Evolutionary conservation across 208 protist species (phyloP).

Genomic region (Trypanosoma congolense): DNA sequence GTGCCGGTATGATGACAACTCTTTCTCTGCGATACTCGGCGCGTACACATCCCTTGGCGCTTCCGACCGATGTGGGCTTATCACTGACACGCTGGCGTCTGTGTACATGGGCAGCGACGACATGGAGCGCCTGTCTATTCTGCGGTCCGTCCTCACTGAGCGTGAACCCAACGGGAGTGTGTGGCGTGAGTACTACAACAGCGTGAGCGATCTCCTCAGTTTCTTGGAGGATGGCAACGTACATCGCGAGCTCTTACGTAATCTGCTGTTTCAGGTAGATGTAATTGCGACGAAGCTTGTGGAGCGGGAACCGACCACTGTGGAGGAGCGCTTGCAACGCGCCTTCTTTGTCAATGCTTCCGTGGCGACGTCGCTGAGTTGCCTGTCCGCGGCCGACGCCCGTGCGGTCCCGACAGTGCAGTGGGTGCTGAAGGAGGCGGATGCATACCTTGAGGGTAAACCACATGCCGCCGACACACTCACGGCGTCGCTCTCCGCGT

Average conservation of each 20-base stretch:
- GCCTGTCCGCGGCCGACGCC: slow-evolving; percentile 10
- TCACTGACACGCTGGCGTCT: slow-evolving; percentile 66
- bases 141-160: slow-evolving; percentile 32
- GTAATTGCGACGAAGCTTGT: slow-evolving; percentile 19
- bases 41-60: slow-evolving; percentile 39
- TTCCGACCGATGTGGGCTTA: slow-evolving; percentile 51
- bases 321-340: slow-evolving; percentile 18
- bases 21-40: slow-evolving; percentile 44
- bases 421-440: slow-evolving; percentile 60
- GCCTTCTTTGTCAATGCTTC: slow-evolving; percentile 20
- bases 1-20: slow-evolving; percentile 70
- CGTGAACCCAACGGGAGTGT: slow-evolving; percentile 51
- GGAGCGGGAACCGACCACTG: slow-evolving; percentile 4
- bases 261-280: slow-evolving; percentile 21
- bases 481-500: slow-evolving; percentile 34
- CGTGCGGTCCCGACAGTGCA: slow-evolving; percentile 26
- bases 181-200: slow-evolving; percentile 42
- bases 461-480: slow-evolving; percentile 43
- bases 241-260: slow-evolving; percentile 28
- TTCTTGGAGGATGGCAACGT: slow-evolving; percentile 37
- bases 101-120: slow-evolving; percentile 78
- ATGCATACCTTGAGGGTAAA: slow-evolving; percentile 34
- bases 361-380: slow-evolving; percentile 8
- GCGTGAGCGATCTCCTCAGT: slow-evolving; percentile 31
- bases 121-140: slow-evolving; percentile 32